Percentiles rank a stretch among this genome's conserved stretches.
Conservation (phyloP, 2,329 filamentous ascomycete genomes). For the Dactylellina sp. region DNA sequence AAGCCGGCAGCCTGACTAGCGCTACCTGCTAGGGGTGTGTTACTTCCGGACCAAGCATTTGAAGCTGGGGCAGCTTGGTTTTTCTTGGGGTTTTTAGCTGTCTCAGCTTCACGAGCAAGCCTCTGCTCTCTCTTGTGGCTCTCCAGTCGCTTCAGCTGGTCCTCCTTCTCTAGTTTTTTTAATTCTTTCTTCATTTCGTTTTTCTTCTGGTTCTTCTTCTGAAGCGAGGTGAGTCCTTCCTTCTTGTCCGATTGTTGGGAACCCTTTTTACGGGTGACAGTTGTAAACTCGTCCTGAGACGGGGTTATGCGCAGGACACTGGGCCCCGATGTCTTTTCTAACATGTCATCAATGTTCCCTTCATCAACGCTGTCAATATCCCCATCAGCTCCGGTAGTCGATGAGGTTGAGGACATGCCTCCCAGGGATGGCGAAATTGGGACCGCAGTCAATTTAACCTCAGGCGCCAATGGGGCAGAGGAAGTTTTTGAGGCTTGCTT, state of each 20-base stretch:
- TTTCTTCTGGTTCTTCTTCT: slow-evolving; percentile 56
- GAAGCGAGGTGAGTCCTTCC: slow-evolving; percentile 39
- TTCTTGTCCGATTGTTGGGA: slow-evolving; percentile 45
- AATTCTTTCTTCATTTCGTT: slow-evolving; percentile 52
- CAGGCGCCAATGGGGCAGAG: slow-evolving; percentile 17
- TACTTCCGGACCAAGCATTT: slow-evolving; percentile 49
- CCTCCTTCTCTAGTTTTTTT: slow-evolving; percentile 51
- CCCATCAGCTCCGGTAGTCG: slow-evolving; percentile 51
- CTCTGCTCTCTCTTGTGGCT: slow-evolving; percentile 51
- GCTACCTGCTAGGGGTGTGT: slow-evolving; percentile 38
- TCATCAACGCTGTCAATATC: slow-evolving; percentile 53
- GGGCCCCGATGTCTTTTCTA: slow-evolving; percentile 43
- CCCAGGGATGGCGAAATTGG: slow-evolving; percentile 47
- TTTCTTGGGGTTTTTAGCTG: slow-evolving; percentile 39
- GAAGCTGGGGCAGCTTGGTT: slow-evolving; percentile 26
- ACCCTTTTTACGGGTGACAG: slow-evolving; percentile 53
- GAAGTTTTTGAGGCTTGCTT: slow-evolving; percentile 47
- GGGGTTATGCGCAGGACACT: slow-evolving; percentile 53
- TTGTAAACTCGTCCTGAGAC: slow-evolving; percentile 45
- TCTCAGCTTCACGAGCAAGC: slow-evolving; percentile 50
- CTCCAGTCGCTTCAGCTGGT: slow-evolving; percentile 50
- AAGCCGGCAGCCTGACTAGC: slow-evolving; percentile 21
- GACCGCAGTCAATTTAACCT: slow-evolving; percentile 36
- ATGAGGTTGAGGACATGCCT: slow-evolving; percentile 51
- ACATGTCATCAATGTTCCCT: slow-evolving; percentile 48